phyloP scores from a whole-genome alignment of 2,329 filamentous ascomycete species.

The Colletotrichum brevisporum region DNA sequence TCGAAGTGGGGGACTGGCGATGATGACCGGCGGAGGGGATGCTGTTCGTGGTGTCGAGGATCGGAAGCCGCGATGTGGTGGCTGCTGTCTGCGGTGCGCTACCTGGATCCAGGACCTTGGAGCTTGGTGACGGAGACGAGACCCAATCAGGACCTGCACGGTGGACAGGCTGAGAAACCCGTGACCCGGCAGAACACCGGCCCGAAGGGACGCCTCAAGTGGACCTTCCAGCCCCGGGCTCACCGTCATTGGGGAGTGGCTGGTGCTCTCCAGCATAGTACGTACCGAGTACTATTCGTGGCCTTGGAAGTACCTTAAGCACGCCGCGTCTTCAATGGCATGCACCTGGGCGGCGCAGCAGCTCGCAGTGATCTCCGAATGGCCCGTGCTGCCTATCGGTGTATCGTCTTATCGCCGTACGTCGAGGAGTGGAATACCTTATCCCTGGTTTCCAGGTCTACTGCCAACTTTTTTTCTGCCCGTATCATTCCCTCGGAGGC shows the following conservation, averaged over 20 bases:
- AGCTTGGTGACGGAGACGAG: conserved; percentile 41
- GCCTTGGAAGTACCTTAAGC: too few relatives aligned
- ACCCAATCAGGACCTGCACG: conserved; percentile 37
- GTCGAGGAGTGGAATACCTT: conserved; percentile 20
- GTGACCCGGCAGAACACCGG: conserved; percentile 37
- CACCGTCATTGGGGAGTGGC: conserved; percentile 11
- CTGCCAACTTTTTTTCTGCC: conserved; percentile 10
- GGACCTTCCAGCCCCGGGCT: background rate
- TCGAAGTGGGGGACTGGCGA: conserved; percentile 39
- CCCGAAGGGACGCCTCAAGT: conserved; percentile 8
- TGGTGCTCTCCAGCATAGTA: background rate
- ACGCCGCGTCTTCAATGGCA: background rate
- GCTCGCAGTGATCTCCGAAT: conserved; percentile 5
- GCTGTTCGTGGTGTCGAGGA: conserved; percentile 37
- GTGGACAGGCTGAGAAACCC: conserved; percentile 38
- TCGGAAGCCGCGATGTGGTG: conserved; percentile 26
- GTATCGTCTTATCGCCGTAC: conserved; percentile 17
- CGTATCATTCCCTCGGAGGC: background rate
- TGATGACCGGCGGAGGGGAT: conserved; percentile 43
- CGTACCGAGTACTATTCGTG: too few relatives aligned
- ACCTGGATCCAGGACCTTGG: conserved; percentile 40
- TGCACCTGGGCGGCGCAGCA: conserved; percentile 24
- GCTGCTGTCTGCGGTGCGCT: conserved; percentile 30
- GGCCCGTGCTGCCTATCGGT: conserved; percentile 25
- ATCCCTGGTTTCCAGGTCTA: background rate